These are phyloP conservation scores for Ceratocystis eucalypticola DNA, from an alignment of 2,329 filamentous ascomycete species.

Conservation along the genomic window DNA sequence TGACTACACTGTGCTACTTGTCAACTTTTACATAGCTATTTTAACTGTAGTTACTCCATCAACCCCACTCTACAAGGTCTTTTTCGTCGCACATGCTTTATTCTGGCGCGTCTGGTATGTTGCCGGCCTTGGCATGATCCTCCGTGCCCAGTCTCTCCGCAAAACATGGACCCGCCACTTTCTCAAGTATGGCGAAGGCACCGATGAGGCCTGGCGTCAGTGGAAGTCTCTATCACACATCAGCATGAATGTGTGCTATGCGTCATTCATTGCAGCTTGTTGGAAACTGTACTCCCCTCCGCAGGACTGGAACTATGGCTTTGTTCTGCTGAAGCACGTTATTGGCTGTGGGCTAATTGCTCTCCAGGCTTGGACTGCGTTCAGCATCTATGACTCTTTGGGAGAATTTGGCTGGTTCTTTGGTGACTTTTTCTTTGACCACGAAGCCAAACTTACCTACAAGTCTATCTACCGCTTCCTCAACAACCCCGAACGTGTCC, in stretches of 20 bases:
- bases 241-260: conserved; percentile 79
- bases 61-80: conserved; percentile 57
- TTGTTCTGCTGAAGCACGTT: conserved; percentile 75
- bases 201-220: conserved; percentile 86
- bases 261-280: conserved; percentile 75
- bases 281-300: conserved; percentile 96
- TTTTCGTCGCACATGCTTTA: conserved; percentile 71
- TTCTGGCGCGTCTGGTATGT: conserved; percentile 87
- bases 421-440: conserved; percentile 95
- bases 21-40: conserved; percentile 60
- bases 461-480: conserved; percentile 95
- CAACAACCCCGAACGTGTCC: conserved; percentile 90
- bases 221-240: conserved; percentile 96
- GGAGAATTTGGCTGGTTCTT: conserved; percentile 99
- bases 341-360: conserved; percentile 67
- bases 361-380: conserved; percentile 81
- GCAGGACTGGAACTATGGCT: conserved; percentile 72
- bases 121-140: conserved; percentile 69
- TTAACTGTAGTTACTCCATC: conserved; percentile 65
- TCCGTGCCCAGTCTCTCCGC: conserved; percentile 72
- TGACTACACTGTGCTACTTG: conserved; percentile 65
- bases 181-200: conserved; percentile 85
- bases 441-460: conserved; percentile 78
- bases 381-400: conserved; percentile 87
- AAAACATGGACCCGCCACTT: conserved; percentile 97